phyloP scores from a whole-genome alignment of 305 asterid genomes.

The Fraxinus albicans region DNA sequence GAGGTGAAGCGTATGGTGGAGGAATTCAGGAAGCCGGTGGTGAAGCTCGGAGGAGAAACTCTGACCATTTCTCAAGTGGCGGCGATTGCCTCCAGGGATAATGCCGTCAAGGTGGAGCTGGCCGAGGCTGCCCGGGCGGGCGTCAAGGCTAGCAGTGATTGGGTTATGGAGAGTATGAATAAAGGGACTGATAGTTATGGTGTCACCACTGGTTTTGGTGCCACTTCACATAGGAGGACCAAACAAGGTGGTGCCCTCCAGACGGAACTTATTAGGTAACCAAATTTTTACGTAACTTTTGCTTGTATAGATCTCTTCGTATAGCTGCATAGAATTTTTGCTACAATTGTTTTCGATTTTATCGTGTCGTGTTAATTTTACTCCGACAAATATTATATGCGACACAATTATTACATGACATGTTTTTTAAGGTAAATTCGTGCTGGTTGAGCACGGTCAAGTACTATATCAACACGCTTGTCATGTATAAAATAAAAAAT shows the following conservation, averaged over 20 bases:
- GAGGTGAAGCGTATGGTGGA: constrained; percentile 83
- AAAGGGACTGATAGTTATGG: constrained; percentile 89
- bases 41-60: constrained; percentile 75
- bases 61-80: constrained; percentile 86
- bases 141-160: constrained; percentile 86
- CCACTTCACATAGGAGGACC: constrained; percentile 85
- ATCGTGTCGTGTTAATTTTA: background rate
- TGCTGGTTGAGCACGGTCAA: background rate
- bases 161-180: constrained; percentile 89
- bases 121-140: constrained; percentile 78
- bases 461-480: background rate
- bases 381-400: background rate
- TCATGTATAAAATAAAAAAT: background rate
- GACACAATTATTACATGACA: background rate
- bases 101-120: constrained; percentile 73
- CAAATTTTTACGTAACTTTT: background rate
- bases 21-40: constrained; percentile 69
- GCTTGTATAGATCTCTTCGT: background rate
- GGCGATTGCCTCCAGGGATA: constrained; percentile 59
- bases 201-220: constrained; percentile 88
- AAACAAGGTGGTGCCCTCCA: constrained; percentile 87
- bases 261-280: constrained; percentile 83
- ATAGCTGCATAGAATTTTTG: background rate
- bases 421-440: background rate
- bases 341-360: background rate